These are phyloP conservation scores for Parastagonospora avenae DNA, from an alignment of 2,329 filamentous ascomycete species.

Conservation along the genomic window DNA sequence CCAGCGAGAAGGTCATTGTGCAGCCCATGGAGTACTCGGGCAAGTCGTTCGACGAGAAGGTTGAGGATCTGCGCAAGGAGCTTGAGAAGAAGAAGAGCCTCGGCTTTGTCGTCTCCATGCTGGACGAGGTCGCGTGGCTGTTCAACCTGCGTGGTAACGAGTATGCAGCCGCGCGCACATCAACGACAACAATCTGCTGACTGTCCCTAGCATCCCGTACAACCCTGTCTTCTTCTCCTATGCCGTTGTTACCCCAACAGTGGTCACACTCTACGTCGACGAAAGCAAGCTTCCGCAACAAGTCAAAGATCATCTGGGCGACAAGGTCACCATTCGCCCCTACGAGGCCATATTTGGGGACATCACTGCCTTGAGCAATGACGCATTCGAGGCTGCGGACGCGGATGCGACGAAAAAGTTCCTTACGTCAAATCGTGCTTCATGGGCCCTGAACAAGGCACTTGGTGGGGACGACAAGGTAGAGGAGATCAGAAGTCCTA, in stretches of 20 bases:
- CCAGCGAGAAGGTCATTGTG: conserved; percentile 75
- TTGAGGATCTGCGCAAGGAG: conserved; percentile 86
- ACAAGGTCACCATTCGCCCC: conserved; percentile 75
- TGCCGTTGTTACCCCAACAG: conserved; percentile 77
- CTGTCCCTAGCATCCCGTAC: conserved; percentile 73
- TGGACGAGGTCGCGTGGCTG: conserved; percentile 98
- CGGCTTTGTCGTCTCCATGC: conserved; percentile 89
- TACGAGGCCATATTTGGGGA: conserved; percentile 84
- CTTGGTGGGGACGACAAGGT: conserved; percentile 85
- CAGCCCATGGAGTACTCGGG: conserved; percentile 77
- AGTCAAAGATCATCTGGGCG: conserved; percentile 70
- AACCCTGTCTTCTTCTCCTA: conserved; percentile 99
- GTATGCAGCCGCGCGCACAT: conserved; percentile 44
- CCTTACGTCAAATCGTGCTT: conserved; percentile 84
- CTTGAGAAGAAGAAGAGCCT: conserved; percentile 86
- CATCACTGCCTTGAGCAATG: conserved; percentile 66
- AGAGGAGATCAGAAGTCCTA: conserved; percentile 83
- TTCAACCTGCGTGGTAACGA: conserved; percentile 95
- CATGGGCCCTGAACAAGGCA: conserved; percentile 88
- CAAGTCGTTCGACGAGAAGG: conserved; percentile 80
- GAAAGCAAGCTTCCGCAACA: conserved; percentile 74
- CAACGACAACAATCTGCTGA: conserved; percentile 8
- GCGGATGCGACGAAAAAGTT: conserved; percentile 64
- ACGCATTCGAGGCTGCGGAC: conserved; percentile 41
- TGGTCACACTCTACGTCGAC: conserved; percentile 84